Evolutionary conservation across 805 yeast genomes (phyloP).

Genomic region (Teunomyces lycoperdinae): DNA sequence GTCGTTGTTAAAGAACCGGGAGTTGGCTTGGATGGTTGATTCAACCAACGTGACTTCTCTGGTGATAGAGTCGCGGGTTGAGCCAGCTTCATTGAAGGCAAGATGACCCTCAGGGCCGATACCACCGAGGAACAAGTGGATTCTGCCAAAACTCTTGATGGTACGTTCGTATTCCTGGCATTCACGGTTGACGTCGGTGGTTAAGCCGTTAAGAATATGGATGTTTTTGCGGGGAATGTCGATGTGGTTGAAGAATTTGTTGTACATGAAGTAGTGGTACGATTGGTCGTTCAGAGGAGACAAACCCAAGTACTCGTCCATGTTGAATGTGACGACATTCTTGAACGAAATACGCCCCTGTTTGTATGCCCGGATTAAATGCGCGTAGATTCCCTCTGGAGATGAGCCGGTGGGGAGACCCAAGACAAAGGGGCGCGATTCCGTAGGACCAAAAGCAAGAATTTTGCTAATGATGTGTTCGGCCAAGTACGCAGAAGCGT

Average conservation of each 20-base stretch:
- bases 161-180: conserved; percentile 48
- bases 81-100: conserved; percentile 60
- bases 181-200: conserved; percentile 43
- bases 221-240: conserved; percentile 52
- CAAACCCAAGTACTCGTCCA: conserved; percentile 59
- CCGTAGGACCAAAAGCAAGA: conserved; percentile 44
- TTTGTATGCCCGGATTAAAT: conserved; percentile 43
- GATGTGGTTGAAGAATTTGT: conserved; percentile 53
- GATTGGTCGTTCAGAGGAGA: conserved; percentile 48
- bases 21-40: conserved; percentile 52
- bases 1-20: conserved; percentile 50
- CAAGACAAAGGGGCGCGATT: conserved; percentile 47
- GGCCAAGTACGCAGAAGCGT: conserved; percentile 46
- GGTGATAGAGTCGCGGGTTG: conserved; percentile 43
- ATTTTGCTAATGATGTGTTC: conserved; percentile 43
- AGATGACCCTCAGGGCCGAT: conserved; percentile 61
- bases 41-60: conserved; percentile 46
- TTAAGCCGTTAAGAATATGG: conserved; percentile 53
- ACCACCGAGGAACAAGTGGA: conserved; percentile 56
- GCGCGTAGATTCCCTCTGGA: conserved; percentile 53
- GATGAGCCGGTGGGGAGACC: conserved; percentile 65
- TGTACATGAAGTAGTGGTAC: conserved; percentile 57
- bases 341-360: conserved; percentile 43
- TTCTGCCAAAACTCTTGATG: conserved; percentile 47
- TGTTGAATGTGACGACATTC: conserved; percentile 57